phyloP scores from a whole-genome alignment of 352 stramenopile genomes.

The Lagenidium giganteum region DNA sequence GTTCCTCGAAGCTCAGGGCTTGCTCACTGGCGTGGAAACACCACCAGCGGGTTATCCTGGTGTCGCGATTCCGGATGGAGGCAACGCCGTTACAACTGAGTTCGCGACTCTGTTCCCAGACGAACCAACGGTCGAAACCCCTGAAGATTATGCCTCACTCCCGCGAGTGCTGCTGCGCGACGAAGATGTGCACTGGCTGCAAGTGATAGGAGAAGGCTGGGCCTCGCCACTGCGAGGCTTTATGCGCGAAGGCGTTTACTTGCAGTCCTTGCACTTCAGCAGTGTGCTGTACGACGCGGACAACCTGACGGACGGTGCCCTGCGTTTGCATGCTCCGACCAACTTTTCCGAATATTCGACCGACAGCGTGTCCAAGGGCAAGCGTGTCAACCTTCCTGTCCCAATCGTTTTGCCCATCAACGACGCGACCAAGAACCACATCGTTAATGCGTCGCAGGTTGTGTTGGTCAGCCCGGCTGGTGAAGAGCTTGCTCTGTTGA shows the following conservation, averaged over 20 bases:
- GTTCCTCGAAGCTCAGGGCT: constrained; percentile 48
- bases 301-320: constrained; percentile 88
- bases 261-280: constrained; percentile 98
- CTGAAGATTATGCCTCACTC: too few relatives aligned
- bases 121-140: constrained; percentile 31
- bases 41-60: constrained; percentile 59
- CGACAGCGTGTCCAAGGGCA: constrained; percentile 66
- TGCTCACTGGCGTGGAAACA: constrained; percentile 54
- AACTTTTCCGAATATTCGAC: constrained; percentile 92
- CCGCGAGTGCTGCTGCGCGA: constrained; percentile 94
- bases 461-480: constrained; percentile 94
- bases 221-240: constrained; percentile 94
- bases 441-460: constrained; percentile 80
- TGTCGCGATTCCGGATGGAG: constrained; percentile 85
- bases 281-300: constrained; percentile 95
- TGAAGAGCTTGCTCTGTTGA: constrained; percentile 90
- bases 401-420: constrained; percentile 96
- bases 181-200: constrained; percentile 98
- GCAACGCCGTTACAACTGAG: constrained; percentile 60
- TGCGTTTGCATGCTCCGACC: constrained; percentile 82
- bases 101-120: constrained; percentile 62
- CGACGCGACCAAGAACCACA: constrained; percentile 85
- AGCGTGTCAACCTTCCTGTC: constrained; percentile 95
- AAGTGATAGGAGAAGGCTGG: constrained; percentile 97
- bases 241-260: constrained; percentile 96